Evolutionary conservation across 495 filamentous ascomycete species (phyloP).

Genomic region (Aspergillus mulundensis): DNA sequence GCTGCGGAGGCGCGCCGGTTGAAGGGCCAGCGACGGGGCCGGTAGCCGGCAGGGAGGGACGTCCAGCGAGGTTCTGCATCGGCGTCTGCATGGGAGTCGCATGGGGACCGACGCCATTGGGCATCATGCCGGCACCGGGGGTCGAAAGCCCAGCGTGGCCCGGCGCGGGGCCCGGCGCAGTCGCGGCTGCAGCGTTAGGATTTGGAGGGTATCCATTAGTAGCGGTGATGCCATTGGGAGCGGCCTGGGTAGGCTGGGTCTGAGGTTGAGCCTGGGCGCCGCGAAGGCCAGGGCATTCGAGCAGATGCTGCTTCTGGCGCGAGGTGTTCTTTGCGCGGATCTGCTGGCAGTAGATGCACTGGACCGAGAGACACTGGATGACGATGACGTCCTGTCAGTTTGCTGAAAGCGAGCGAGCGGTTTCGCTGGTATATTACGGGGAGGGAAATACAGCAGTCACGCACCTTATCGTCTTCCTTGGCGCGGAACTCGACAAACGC

Average conservation of each 20-base stretch:
- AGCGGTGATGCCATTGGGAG: constrained; percentile 42
- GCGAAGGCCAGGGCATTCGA: constrained; percentile 50
- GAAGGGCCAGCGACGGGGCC: constrained; percentile 31
- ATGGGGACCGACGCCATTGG: constrained; percentile 46
- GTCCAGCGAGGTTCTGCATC: constrained; percentile 35
- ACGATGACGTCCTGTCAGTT: constrained; percentile 22
- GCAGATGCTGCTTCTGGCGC: constrained; percentile 54
- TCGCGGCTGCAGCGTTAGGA: constrained; percentile 38
- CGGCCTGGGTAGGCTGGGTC: constrained; percentile 34
- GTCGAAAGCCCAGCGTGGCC: constrained; percentile 31
- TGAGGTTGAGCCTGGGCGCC: constrained; percentile 41
- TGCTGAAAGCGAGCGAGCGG: constrained; percentile 12
- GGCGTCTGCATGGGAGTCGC: constrained; percentile 43
- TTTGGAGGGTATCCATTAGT: constrained; percentile 45
- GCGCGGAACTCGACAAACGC: constrained; percentile 58
- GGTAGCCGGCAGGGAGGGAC: constrained; percentile 38
- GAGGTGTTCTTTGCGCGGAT: constrained; percentile 57
- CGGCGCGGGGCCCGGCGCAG: constrained; percentile 32
- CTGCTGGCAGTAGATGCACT: constrained; percentile 58
- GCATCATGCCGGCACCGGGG: constrained; percentile 40
- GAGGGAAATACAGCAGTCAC: constrained; percentile 45
- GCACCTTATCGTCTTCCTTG: constrained; percentile 59
- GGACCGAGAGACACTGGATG: constrained; percentile 54
- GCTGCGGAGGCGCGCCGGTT: constrained; percentile 25
- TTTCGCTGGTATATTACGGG: constrained; percentile 41